Base-by-base conservation (phyloP, 2,329 filamentous ascomycete genomes). In the Tricladium varicosporioides region DNA sequence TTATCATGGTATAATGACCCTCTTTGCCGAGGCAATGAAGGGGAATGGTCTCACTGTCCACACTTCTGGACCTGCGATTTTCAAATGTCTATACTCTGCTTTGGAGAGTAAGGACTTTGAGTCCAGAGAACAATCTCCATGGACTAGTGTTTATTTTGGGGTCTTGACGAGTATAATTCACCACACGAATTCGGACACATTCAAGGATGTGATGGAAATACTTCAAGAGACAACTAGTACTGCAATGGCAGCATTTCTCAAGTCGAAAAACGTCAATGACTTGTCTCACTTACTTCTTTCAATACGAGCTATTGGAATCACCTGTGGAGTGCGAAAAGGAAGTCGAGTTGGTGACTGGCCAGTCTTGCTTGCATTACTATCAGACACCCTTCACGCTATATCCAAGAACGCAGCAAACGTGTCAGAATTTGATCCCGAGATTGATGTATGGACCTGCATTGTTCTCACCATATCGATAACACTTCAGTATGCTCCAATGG, bases 1-100 rank as follows among this genome's bases (percentile, higher is more conserved):
- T 70, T 87, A 88, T 61, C 86, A 95, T 69, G 94, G 93, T 54
- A 73, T 97, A 47, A 97, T 96, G 91, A 89, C 85, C 15, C 87
- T 97, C 79, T 91, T 97, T 67, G 86, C 91, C 3, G 93, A 97
- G 72, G 87, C 92, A 8, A 80, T 84, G 65, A 87, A 88, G 71
- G 81, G 84, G 14, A 80, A 84, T 13, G 83, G 84, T 2, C 67
- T 79, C 49, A 79, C 76, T 1, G 73, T 87, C 48, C 84, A 87
- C 65, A 87, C 85, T 1, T 80, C 79, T 13, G 84, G 81, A 1
- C 71, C 80, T 2, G 75, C 79, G 7, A 76, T 86, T 13, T 75
- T 85, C 53, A 73, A 74, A 40, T 72, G 77, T 1, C 72, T 88
- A 5, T 68, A 86, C n/a, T 52, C 60, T 11, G 59, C 59, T 31